Evolutionary conservation across 176 grass and related monocot species (phyloP).

Genomic region (Dendrocalamus sinicus): DNA sequence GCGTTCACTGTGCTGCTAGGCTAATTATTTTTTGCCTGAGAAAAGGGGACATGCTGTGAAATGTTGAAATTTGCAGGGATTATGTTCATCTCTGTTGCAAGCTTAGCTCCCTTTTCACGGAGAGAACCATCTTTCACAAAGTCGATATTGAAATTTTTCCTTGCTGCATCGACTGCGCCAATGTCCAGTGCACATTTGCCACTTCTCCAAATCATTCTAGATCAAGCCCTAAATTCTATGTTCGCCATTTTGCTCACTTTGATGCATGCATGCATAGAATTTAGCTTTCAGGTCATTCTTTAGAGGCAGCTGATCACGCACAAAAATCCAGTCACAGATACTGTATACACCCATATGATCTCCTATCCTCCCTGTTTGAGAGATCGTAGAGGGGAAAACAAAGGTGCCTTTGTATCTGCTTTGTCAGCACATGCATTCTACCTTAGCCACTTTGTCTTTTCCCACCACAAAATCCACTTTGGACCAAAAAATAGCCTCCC

Average conservation of each 20-base stretch:
- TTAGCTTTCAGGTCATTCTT: conserved; percentile 51
- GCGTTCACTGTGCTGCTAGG: neutral
- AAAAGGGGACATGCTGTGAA: neutral
- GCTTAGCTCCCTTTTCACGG: neutral
- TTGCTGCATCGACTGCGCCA: conserved; percentile 17
- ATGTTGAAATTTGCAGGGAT: conserved; percentile 6
- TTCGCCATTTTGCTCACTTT: conserved; percentile 53
- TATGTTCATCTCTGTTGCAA: conserved; percentile 16
- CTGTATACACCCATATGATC: conserved; percentile 36
- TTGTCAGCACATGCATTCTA: conserved; percentile 85
- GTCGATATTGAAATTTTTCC: neutral
- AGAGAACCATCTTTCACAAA: neutral
- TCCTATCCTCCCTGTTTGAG: conserved; percentile 21
- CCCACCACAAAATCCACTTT: conserved; percentile 73
- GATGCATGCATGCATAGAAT: conserved; percentile 46
- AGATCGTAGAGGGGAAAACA: conserved; percentile 48
- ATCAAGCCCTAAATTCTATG: conserved; percentile 55
- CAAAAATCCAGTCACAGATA: conserved; percentile 52
- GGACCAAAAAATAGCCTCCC: conserved; percentile 36
- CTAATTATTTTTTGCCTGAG: neutral
- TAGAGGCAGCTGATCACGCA: conserved; percentile 52
- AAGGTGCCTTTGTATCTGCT: conserved; percentile 68
- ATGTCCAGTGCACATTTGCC: conserved; percentile 42
- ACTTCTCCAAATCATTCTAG: conserved; percentile 47
- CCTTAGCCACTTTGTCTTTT: conserved; percentile 51